Base-by-base conservation (phyloP, 1,139 yeast species). In the Suzukiozyma palmioleophila region DNA sequence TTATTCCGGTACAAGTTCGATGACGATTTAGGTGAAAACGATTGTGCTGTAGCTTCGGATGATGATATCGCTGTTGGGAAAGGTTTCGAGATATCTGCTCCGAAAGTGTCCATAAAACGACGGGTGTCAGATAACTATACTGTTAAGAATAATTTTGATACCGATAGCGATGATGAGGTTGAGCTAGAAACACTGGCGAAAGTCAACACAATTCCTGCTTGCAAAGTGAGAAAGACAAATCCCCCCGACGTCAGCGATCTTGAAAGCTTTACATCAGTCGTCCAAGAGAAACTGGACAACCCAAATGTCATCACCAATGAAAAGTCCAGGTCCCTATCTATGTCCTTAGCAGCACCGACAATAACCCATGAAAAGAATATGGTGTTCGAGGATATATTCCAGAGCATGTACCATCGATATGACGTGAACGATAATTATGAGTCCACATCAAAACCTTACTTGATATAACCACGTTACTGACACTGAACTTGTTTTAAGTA, bases 21-120 rank as follows among this genome's bases (percentile, higher is more conserved):
- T 15, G 18, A 33, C 12, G 47, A 43, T 26, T 32, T 25, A 16
- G 16, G 28, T 16, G 35, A 30, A 6, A 24, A 46, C 42, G 54
- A 49, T 21, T 37, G 41, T 26, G 51, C 46, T 9, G 43, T 46
- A n/a, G 28, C 47, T 28, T 56, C 51, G 24, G 50, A 50, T 12
- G 48, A 43, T 8, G 32, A 31, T 8, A 32, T 26, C 11, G 16
- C 24, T 10, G 12, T 37, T 12, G 31, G 14, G 10, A 31, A 32
- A 21, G 39, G 40, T 2, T 26, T 28, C 11, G 26, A 27, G 12
- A 31, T 39, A 3, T 28, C 29, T 10, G 37, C 45, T 3, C 45
- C 49, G 8, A 14, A 36, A 13, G 25, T 33, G 12, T 32, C 30
- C 2, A 26, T 38, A 14, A 27, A 30, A 6, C 26, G 39, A 22